A percentile compares a stretch with the other conserved stretches of the same genome.
These are phyloP conservation scores for Gossypium lobatum DNA, from an alignment of 441 rosid species.

Conservation along the genomic window DNA sequence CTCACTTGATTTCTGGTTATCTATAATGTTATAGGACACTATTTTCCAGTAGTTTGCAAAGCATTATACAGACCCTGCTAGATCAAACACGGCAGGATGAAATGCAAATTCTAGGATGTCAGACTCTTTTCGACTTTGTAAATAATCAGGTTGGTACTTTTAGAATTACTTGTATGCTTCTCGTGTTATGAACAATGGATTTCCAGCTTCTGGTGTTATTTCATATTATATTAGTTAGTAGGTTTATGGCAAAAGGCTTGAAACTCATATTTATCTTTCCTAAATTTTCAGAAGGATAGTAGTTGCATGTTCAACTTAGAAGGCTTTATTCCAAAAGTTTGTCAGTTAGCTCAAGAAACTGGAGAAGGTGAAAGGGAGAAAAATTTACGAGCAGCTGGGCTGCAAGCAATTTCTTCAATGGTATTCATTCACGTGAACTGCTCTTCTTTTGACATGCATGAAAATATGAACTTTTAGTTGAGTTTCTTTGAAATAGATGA, in stretches of 20 bases:
- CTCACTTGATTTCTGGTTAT: conserved; percentile 14
- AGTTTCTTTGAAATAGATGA: neutral
- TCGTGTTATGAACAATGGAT: conserved; percentile 8
- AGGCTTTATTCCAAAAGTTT: conserved; percentile 74
- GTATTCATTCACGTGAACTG: conserved; percentile 24
- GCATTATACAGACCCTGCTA: conserved; percentile 64
- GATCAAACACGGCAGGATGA: conserved; percentile 75
- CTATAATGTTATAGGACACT: conserved; percentile 51
- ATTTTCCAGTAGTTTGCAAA: conserved; percentile 73
- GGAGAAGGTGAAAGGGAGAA: conserved; percentile 64
- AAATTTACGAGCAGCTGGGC: conserved; percentile 46
- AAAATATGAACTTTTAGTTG: conserved; percentile 5
- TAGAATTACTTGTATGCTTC: neutral
- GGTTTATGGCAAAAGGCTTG: conserved; percentile 4
- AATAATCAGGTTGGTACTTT: conserved; percentile 70
- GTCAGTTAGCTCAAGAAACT: conserved; percentile 68
- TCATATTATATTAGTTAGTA: conserved; percentile 8
- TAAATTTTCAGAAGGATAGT: conserved; percentile 62
- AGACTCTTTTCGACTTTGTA: conserved; percentile 72
- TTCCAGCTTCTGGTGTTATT: conserved; percentile 11
- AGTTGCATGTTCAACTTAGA: conserved; percentile 75
- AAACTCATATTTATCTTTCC: conserved; percentile 16
- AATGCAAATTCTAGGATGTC: conserved; percentile 71
- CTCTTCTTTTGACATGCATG: conserved; percentile 4
- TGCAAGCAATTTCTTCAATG: conserved; percentile 74